Evolutionary conservation across 495 filamentous ascomycete genomes (phyloP), one percentile per base, ranked within the genome.

Genomic region (Talaromyces trachyspermus): DNA sequence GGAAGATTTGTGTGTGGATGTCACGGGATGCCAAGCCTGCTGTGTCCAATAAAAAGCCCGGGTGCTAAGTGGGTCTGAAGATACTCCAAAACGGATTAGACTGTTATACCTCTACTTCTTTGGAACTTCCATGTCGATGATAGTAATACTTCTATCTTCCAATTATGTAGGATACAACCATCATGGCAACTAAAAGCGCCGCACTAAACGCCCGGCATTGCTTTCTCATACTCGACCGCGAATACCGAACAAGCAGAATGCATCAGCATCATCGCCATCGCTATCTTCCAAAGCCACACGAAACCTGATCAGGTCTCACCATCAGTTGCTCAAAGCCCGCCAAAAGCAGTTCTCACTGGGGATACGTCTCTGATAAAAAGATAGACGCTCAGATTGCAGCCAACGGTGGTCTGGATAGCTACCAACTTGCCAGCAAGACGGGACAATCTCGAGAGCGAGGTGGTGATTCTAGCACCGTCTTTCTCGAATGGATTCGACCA

Each of bases 341-440:
- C 75, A 78, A 4, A 78, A 54, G 92, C 92, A 14, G 32, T 80
- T 8, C 60, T 71, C 18, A 73, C 72, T 37, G 80, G 83, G 20
- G 85, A 96, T 58, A 59, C 64, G 29, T 62, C 60, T 9, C 63
- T 65, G 27, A 81, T 78, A 35, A 60, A 32, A 65, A 65, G 2
- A 71, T 92, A 24, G 70, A 81, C 29, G 67, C 74, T 1, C 63
- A 77, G 49, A 86, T 89, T 48, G 68, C 76, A 38, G 65, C 66
- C 36, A 71, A 86, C 33, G 92, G 94, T 18, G 94, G 94, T 1
- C 66, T 99, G 24, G 70, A 84, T 50, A 77, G 70, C 24, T 99
- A 99, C 57, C 92, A 99, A 60, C 72, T 78, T 47, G 92, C 92
- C 32, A 97, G 92, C 66, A 83, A 89, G 35, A 74, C 84, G 42